Evolutionary conservation across 1,139 yeast species (phyloP).

Genomic region (Schwanniomyces etchellsii): DNA sequence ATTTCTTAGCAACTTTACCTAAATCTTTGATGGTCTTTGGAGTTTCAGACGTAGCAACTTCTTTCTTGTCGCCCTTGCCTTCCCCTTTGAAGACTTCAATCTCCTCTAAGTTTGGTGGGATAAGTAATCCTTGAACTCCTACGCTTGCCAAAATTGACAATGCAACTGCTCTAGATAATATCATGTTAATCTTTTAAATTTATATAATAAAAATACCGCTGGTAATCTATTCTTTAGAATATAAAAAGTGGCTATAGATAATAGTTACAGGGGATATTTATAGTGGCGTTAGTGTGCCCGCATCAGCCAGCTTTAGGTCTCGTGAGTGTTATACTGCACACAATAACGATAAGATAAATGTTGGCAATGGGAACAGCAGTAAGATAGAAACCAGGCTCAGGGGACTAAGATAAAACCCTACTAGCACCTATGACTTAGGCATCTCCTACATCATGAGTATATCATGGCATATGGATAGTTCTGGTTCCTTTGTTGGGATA

Average conservation of each 20-base stretch:
- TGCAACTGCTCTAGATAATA: constrained; percentile 45
- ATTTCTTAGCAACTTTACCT: constrained; percentile 1
- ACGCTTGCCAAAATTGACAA: constrained; percentile 51
- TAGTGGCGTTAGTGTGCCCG: neutral
- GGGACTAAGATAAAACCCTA: no score
- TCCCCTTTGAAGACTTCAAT: constrained; percentile 31
- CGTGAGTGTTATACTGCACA: constrained; percentile 1
- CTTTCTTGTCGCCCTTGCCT: constrained; percentile 3
- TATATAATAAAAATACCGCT: no score
- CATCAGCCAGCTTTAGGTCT: constrained; percentile 1
- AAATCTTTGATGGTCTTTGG: constrained; percentile 1
- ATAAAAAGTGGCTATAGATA: neutral
- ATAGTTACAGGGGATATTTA: neutral
- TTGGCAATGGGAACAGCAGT: no score
- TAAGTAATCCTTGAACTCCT: constrained; percentile 60
- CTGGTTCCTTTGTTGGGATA: no score
- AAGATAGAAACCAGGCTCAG: no score
- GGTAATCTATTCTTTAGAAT: no score
- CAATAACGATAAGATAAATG: no score
- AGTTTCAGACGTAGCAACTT: constrained; percentile 4
- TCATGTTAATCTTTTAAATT: constrained; percentile 20
- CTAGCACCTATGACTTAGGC: no score
- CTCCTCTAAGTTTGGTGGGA: constrained; percentile 48
- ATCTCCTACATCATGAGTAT: no score
- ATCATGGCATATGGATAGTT: no score